A percentile compares a stretch with the other conserved stretches of the same genome.
Evolutionary conservation across 805 yeast genomes (phyloP).

Genomic region (Schizosaccharomyces cryophilus): DNA sequence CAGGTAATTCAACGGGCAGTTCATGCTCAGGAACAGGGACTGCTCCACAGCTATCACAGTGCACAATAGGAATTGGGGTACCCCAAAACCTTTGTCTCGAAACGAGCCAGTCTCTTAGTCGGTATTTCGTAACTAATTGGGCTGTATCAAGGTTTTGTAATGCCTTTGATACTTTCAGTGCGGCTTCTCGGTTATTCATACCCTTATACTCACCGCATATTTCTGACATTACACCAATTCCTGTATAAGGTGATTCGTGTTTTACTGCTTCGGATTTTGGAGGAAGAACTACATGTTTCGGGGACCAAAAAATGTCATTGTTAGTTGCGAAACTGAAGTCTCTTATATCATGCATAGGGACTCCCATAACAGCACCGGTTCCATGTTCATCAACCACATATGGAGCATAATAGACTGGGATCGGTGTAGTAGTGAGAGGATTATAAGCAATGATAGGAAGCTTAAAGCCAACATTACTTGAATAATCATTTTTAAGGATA

Average conservation of each 20-base stretch:
- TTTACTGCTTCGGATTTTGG: conserved; percentile 10
- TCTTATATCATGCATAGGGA: conserved; percentile 79
- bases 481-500: conserved; percentile 18
- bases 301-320: conserved; percentile 20
- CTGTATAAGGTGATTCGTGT: conserved; percentile 16
- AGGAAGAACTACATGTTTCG: conserved; percentile 21
- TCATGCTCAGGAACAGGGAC: conserved; percentile 81
- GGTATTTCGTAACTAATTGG: conserved; percentile 24
- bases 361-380: conserved; percentile 91
- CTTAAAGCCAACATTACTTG: conserved; percentile 31
- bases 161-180: conserved; percentile 16
- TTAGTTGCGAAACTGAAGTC: conserved; percentile 60
- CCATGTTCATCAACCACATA: conserved; percentile 72
- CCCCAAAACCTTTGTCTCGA: conserved; percentile 96
- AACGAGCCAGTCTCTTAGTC: conserved; percentile 79
- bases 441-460: conserved; percentile 23
- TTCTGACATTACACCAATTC: conserved; percentile 17
- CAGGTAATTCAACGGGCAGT: conserved; percentile 64
- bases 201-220: conserved; percentile 30
- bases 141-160: conserved; percentile 24
- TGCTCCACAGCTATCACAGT: conserved; percentile 64
- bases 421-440: conserved; percentile 26
- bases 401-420: conserved; percentile 77
- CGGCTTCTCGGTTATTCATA: conserved; percentile 26
- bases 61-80: conserved; percentile 86